Base-by-base conservation (phyloP, 441 rosid genomes). In the Gossypium davidsonii region DNA sequence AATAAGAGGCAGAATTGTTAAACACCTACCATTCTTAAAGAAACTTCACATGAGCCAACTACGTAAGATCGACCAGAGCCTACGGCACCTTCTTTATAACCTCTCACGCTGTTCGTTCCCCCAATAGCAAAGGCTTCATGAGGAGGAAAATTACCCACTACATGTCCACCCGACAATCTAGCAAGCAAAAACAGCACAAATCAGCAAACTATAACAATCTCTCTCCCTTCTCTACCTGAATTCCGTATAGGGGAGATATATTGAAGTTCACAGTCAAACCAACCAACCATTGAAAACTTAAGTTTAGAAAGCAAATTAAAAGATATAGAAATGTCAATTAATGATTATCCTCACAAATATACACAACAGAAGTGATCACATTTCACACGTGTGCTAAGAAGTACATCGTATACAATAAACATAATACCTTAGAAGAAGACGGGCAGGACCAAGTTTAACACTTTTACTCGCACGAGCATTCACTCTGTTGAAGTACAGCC, bases 21-120 rank as follows among this genome's bases (percentile, higher is more conserved):
- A 74, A 67, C 34, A 74, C 91, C 21, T 72, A 94, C 97, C 98
- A 90, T 2, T 34, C 93, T 98, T 80, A 94, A 88, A 71, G 96
- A 89, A 71, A 87, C 82, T 86, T 94, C 96, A 64, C 97, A 87
- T 0, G 93, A 92, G 70, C 97, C 94, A 73, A 92, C 93, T 42
- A 81, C 84, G 78, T 89, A 92, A 39, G 99, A 92, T 78, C 91
- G 86, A 73, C 94, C 99, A 78, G 98, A 92, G 72, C 92, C 98
- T 74, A 91, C 93, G 15, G 97, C 96, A 42, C 97, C 99, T 81
- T 94, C 99, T 85, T 94, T 94, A 67, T 94, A 94, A 71, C 99
- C 99, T 84, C 98, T 91, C 55, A 94, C 94, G 46, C 93, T 92
- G 78, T 91, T 94, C 74, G 97, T 91, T 81, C 99, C 98, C 6